Evolutionary conservation across 2,329 filamentous ascomycete species (phyloP).

Genomic region (Paramyrothecium sp.): DNA sequence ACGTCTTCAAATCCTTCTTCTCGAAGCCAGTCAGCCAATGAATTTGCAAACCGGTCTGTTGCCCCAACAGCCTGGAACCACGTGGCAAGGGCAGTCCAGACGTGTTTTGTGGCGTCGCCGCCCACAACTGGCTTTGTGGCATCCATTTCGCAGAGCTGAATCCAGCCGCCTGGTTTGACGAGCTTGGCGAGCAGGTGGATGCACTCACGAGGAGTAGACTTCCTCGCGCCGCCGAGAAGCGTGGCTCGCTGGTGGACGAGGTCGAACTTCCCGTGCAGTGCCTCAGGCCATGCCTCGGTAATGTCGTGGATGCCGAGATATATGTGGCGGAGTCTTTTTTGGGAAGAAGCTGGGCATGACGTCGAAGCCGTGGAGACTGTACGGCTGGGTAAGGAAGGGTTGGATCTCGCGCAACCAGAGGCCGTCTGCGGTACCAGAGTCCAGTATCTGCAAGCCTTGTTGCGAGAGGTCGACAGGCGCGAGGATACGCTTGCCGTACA

Average conservation of each 20-base stretch:
- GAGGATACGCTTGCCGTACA: conserved; percentile 3
- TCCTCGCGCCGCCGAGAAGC: conserved; percentile 1
- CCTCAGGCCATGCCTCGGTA: conserved; percentile 2
- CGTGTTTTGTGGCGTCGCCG: neutral
- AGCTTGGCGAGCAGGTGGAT: conserved; percentile 1
- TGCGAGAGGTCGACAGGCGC: conserved; percentile 6
- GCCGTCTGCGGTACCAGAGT: conserved; percentile 6
- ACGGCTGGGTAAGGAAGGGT: neutral
- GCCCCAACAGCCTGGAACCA: neutral
- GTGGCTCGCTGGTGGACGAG: conserved; percentile 6
- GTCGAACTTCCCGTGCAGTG: conserved; percentile 4
- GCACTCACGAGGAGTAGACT: conserved; percentile 2
- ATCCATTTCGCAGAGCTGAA: conserved; percentile 4
- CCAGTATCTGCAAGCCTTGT: conserved; percentile 2
- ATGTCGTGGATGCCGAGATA: conserved; percentile 5
- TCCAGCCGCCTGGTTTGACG: conserved; percentile 5
- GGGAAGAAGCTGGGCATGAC: conserved; percentile 5
- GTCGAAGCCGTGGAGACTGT: conserved; percentile 6
- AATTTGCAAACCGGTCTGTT: neutral
- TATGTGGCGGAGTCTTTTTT: neutral
- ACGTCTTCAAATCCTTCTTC: neutral
- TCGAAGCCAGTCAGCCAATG: neutral
- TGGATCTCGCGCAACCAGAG: conserved; percentile 7
- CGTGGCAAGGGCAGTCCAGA: neutral
- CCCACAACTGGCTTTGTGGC: neutral